These are phyloP conservation scores for Pyrenopolyporus hunteri DNA, from an alignment of 495 filamentous ascomycete species.

Conservation along the genomic window DNA sequence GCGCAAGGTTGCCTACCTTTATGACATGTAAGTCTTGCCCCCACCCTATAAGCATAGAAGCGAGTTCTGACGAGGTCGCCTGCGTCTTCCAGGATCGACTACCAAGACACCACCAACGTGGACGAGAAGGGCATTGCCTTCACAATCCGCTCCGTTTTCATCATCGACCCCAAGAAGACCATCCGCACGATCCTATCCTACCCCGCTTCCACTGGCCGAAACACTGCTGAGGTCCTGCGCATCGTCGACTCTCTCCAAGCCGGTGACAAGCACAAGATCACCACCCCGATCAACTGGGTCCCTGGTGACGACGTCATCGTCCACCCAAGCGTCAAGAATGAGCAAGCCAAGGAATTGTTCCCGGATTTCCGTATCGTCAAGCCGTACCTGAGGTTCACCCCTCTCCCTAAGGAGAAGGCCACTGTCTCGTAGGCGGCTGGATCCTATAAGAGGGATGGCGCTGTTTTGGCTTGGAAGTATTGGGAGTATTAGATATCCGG, in stretches of 20 bases:
- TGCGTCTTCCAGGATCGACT: slow-evolving; percentile 70
- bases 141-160: slow-evolving; percentile 98
- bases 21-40: slow-evolving; percentile 83
- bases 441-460: background rate
- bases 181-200: slow-evolving; percentile 96
- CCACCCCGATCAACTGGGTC: slow-evolving; percentile 92
- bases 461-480: background rate
- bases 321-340: slow-evolving; percentile 83
- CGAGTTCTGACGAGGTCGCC: slow-evolving; percentile 1
- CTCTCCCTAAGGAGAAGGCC: slow-evolving; percentile 61
- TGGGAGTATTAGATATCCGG: background rate
- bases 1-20: slow-evolving; percentile 86
- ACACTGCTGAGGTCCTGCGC: slow-evolving; percentile 93
- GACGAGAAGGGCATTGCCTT: slow-evolving; percentile 96
- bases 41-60: background rate
- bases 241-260: slow-evolving; percentile 97
- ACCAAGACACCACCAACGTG: slow-evolving; percentile 78
- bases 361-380: slow-evolving; percentile 91
- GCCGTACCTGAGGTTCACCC: slow-evolving; percentile 83
- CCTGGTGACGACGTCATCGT: slow-evolving; percentile 95
- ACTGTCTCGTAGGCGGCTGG: slow-evolving; percentile 13
- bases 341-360: slow-evolving; percentile 89
- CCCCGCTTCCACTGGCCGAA: slow-evolving; percentile 96
- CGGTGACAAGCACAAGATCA: slow-evolving; percentile 93
- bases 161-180: slow-evolving; percentile 98